A percentile compares a stretch with the other conserved stretches of the same genome.
Conservation (phyloP, 805 yeast genomes). For the Brettanomyces naardenensis region DNA sequence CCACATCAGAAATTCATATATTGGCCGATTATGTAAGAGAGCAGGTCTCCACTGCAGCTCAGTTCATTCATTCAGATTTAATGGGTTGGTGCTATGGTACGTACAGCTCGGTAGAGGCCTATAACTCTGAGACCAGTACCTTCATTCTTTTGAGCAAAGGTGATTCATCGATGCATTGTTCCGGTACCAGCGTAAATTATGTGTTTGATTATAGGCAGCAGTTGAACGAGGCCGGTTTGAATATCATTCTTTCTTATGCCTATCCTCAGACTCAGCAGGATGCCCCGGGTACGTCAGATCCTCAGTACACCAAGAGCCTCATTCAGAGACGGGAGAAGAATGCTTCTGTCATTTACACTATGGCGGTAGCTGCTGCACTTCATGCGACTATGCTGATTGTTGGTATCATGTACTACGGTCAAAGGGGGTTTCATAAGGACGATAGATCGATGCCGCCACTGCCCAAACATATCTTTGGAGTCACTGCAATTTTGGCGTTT, state of each 20-base stretch:
- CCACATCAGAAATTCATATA: slow-evolving; percentile 41
- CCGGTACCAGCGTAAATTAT: slow-evolving; percentile 12
- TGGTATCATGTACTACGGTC: slow-evolving; percentile 29
- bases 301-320: slow-evolving; percentile 16
- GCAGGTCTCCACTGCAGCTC: slow-evolving; percentile 42
- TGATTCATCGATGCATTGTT: slow-evolving; percentile 11
- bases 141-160: neutral
- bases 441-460: slow-evolving; percentile 21
- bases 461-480: slow-evolving; percentile 30
- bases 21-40: slow-evolving; percentile 37
- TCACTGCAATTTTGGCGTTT: slow-evolving; percentile 28
- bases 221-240: slow-evolving; percentile 32
- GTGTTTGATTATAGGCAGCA: slow-evolving; percentile 39
- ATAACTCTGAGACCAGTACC: neutral
- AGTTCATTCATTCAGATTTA: slow-evolving; percentile 33
- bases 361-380: slow-evolving; percentile 22
- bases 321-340: slow-evolving; percentile 13
- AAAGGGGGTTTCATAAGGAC: slow-evolving; percentile 23
- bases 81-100: slow-evolving; percentile 40
- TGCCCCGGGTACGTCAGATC: slow-evolving; percentile 17
- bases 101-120: slow-evolving; percentile 19
- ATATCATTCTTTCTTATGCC: slow-evolving; percentile 41
- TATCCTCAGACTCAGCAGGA: slow-evolving; percentile 16
- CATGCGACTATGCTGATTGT: slow-evolving; percentile 25
- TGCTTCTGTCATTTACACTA: slow-evolving; percentile 23